These are phyloP conservation scores for Monilinia vaccinii-corymbosi DNA, from an alignment of 2,329 filamentous ascomycete species.

Conservation along the genomic window DNA sequence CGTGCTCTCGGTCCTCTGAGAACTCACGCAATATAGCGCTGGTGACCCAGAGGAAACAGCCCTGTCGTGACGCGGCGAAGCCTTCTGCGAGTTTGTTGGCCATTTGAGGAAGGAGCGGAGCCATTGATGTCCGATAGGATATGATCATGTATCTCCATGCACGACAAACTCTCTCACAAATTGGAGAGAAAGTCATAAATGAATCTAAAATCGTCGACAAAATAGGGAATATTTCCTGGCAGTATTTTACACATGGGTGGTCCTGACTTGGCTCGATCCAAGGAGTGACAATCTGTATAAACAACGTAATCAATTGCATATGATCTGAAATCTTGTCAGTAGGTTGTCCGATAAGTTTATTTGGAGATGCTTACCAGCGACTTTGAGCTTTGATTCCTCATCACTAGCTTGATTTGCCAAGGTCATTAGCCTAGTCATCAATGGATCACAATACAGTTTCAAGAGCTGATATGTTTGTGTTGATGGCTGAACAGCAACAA, in stretches of 20 bases:
- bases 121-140: conserved; percentile 83
- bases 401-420: conserved; percentile 80
- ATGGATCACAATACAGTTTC: conserved; percentile 87
- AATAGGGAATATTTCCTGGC: conserved; percentile 85
- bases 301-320: conserved; percentile 83
- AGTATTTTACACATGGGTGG: conserved; percentile 92
- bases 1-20: conserved; percentile 77
- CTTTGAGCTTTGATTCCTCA: conserved; percentile 72
- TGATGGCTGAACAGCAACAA: conserved; percentile 77
- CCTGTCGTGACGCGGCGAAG: conserved; percentile 78
- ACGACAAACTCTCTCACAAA: conserved; percentile 86
- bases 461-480: conserved; percentile 75
- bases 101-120: conserved; percentile 72
- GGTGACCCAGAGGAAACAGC: conserved; percentile 98
- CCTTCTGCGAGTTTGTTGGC: conserved; percentile 82
- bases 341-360: background rate
- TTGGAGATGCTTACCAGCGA: conserved; percentile 56
- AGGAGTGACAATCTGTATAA: conserved; percentile 70
- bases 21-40: conserved; percentile 93
- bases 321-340: conserved; percentile 49
- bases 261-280: conserved; percentile 62
- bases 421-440: conserved; percentile 74
- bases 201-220: conserved; percentile 79
- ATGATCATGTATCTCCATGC: conserved; percentile 98
- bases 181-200: conserved; percentile 77